A percentile compares a stretch with the other conserved stretches of the same genome.
phyloP scores from a whole-genome alignment of 1,284 basidiomycete genomes.

The Neonothopanus nambi region DNA sequence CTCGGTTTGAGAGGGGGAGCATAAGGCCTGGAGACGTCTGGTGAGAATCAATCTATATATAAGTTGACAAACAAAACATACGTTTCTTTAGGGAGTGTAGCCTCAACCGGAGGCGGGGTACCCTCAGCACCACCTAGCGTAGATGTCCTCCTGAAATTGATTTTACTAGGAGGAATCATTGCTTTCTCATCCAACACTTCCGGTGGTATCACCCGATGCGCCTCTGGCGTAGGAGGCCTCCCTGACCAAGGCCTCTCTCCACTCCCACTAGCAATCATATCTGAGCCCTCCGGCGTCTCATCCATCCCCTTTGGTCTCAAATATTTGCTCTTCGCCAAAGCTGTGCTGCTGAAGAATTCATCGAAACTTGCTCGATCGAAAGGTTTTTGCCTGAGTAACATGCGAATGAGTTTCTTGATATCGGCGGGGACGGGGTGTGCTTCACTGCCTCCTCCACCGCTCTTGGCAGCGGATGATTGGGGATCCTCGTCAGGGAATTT shows the following conservation, averaged over 20 bases:
- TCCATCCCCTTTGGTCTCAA: conserved; percentile 43
- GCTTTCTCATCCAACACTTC: conserved; percentile 75
- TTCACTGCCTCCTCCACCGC: conserved; percentile 42
- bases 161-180: conserved; percentile 77
- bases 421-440: conserved; percentile 71
- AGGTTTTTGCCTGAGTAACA: conserved; percentile 82
- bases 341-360: conserved; percentile 87
- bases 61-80: conserved; percentile 4
- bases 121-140: conserved; percentile 27
- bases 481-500: conserved; percentile 92
- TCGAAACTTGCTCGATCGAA: conserved; percentile 88
- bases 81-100: conserved; percentile 16
- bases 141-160: conserved; percentile 60
- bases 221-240: conserved; percentile 54
- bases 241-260: conserved; percentile 27
- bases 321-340: conserved; percentile 80
- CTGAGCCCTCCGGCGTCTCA: background rate
- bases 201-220: conserved; percentile 67
- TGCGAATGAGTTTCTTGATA: conserved; percentile 86
- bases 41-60: background rate
- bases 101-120: conserved; percentile 21
- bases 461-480: conserved; percentile 31
- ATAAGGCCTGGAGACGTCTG: background rate
- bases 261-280: background rate
- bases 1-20: conserved; percentile 9